Base-by-base conservation (phyloP, 139 green algal genomes). In the Astrephomene gubernaculifera region DNA sequence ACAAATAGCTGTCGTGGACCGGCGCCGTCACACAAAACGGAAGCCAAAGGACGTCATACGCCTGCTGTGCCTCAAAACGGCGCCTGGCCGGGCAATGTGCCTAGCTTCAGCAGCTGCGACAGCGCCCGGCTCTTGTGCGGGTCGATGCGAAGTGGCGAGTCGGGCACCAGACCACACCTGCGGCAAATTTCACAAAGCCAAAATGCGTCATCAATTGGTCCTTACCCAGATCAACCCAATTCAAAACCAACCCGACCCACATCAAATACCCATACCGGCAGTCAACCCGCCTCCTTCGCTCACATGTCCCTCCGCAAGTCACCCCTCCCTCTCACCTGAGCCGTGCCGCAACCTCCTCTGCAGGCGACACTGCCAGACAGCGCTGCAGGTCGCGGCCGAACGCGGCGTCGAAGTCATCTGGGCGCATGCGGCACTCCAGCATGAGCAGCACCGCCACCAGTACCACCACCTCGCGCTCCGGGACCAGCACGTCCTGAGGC, bases 401-500 rank as follows among this genome's bases (percentile, higher is more conserved):
- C n/a, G 78, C 78, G 0, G 78, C 61, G 78, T 84, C 78, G n/a
- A 84, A 84, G 44, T 84, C 78, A 21, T 84, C 78, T 0, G 78
- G 63, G 5, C 78, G 78, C 43, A 84, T 74, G 78, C 78, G 78
- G 78, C 78, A 84, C 78, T 84, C 78, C 7, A 84, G 44, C 78
- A 84, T 74, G 27, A 84, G 78, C 78, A 84, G 63, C 78, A 74
- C 78, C 29, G 63, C 22, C n/a, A 74, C 78, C 78, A 84, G 63
- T 33, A 84, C 78, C 78, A 84, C 78, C 78, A 84, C 63, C 63
- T 84, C 78, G 29, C 78, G 78, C 63, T 84, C 78, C 43, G 78
- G 78, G 27, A 84, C 78, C 78, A 84, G n/a, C 39, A 84, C 63
- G 41, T 84, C 78, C 78, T 84, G 78, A n/a, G 78, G 78, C 60